Conservation (phyloP, 2,329 filamentous ascomycete genomes). For the Fusarium pseudocircinatum region DNA sequence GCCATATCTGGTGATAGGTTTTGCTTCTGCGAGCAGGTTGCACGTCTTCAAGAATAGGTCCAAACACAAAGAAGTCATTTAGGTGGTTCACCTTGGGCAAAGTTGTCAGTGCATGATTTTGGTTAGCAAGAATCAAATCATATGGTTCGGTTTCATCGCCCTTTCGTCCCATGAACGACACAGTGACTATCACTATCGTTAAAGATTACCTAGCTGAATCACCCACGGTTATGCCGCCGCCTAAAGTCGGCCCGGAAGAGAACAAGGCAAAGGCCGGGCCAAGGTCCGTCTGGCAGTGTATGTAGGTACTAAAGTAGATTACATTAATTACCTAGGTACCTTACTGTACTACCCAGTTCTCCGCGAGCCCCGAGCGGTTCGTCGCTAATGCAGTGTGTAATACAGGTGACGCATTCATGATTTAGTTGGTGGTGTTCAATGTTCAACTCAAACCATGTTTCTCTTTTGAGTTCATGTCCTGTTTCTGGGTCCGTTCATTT, state of each 20-base stretch:
- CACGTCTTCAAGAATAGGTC: neutral
- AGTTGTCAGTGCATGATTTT: neutral
- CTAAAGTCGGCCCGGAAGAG: constrained; percentile 26
- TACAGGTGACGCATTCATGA: constrained; percentile 9
- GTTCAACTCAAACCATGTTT: neutral
- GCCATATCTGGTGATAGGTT: neutral
- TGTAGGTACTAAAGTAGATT: neutral
- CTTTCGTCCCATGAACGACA: neutral
- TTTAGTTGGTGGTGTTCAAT: neutral
- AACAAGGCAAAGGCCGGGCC: neutral
- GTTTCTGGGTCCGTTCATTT: neutral
- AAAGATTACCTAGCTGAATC: neutral
- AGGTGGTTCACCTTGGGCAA: neutral
- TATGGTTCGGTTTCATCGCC: neutral
- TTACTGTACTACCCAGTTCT: neutral
- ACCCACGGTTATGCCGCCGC: neutral
- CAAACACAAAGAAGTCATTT: neutral
- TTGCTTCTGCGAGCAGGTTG: neutral
- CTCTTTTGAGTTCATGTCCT: neutral
- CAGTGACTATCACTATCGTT: neutral
- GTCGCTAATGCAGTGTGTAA: constrained; percentile 6
- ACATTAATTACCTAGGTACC: neutral
- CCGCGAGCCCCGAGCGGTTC: constrained; percentile 17
- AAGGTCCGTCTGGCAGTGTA: neutral
- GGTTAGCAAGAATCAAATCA: neutral